Evolutionary conservation across 1,284 basidiomycete genomes (phyloP).

Genomic region (Coniferiporia weirii): DNA sequence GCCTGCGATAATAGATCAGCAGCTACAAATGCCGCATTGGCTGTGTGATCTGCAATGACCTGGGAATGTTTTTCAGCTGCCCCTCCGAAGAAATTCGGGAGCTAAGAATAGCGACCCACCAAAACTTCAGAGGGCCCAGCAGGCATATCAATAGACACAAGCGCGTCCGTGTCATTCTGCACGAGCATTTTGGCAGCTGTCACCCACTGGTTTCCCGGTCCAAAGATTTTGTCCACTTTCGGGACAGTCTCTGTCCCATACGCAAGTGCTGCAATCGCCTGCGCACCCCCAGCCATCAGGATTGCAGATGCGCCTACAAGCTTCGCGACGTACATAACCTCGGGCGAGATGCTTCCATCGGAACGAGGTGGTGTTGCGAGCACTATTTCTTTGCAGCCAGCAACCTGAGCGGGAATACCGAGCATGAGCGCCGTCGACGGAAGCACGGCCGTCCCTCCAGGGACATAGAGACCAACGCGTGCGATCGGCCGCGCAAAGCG

Average conservation of each 20-base stretch:
- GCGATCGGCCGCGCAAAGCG: conserved; percentile 92
- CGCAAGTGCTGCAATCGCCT: conserved; percentile 95
- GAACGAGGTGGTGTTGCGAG: conserved; percentile 91
- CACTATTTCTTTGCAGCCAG: conserved; percentile 89
- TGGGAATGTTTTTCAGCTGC: conserved; percentile 27
- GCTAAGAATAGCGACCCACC: conserved; percentile 47
- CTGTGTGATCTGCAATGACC: conserved; percentile 90
- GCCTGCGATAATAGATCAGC: conserved; percentile 97
- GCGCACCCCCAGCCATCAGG: conserved; percentile 92
- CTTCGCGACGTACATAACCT: conserved; percentile 92
- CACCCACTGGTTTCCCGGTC: conserved; percentile 99
- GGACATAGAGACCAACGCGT: conserved; percentile 95
- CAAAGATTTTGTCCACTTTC: conserved; percentile 99
- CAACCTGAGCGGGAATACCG: conserved; percentile 96
- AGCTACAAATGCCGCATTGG: conserved; percentile 88
- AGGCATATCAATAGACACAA: conserved; percentile 98
- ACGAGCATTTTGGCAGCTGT: conserved; percentile 99
- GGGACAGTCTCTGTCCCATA: conserved; percentile 94
- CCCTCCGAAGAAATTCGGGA: not conserved
- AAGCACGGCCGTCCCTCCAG: conserved; percentile 94
- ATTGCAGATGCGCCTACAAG: conserved; percentile 85
- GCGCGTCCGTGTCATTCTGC: conserved; percentile 96
- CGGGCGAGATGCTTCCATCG: conserved; percentile 88
- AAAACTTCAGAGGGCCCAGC: conserved; percentile 97
- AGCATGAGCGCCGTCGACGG: conserved; percentile 98